These are phyloP conservation scores for Collybia mongolica DNA, from an alignment of 768 basidiomycete genomes.

Conservation along the genomic window DNA sequence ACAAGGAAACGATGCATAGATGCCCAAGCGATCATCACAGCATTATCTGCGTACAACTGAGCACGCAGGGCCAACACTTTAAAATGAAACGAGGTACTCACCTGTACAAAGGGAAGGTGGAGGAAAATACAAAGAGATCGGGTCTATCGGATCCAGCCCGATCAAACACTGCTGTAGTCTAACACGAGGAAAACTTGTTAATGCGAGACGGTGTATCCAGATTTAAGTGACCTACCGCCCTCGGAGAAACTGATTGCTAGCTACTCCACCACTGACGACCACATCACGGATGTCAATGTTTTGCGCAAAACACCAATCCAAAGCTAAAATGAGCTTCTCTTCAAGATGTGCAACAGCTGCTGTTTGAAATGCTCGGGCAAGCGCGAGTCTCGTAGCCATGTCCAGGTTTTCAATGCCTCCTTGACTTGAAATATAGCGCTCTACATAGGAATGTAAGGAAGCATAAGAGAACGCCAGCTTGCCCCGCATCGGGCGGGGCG, in stretches of 20 bases:
- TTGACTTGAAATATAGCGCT: slow-evolving; percentile 47
- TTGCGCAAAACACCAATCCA: slow-evolving; percentile 39
- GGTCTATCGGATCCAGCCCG: slow-evolving; percentile 18
- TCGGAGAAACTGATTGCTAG: slow-evolving; percentile 77
- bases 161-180: slow-evolving; percentile 30
- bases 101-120: slow-evolving; percentile 82
- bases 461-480: slow-evolving; percentile 76
- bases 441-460: slow-evolving; percentile 71
- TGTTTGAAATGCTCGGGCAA: slow-evolving; percentile 74
- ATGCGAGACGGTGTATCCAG: not conserved
- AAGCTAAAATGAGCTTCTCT: slow-evolving; percentile 63
- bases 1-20: slow-evolving; percentile 77
- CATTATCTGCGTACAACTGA: slow-evolving; percentile 65
- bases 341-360: slow-evolving; percentile 73
- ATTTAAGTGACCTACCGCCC: slow-evolving; percentile 42
- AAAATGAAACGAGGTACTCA: slow-evolving; percentile 22
- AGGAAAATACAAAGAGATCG: slow-evolving; percentile 64
- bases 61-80: not conserved
- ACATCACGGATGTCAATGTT: slow-evolving; percentile 53
- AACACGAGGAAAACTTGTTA: not conserved
- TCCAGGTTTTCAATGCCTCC: slow-evolving; percentile 44
- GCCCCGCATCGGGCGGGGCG: slow-evolving; percentile 50
- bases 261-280: slow-evolving; percentile 92
- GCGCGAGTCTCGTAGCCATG: slow-evolving; percentile 33
- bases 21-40: slow-evolving; percentile 96